Conservation (phyloP, 495 filamentous ascomycete species). For the Neurospora tetraspora region DNA sequence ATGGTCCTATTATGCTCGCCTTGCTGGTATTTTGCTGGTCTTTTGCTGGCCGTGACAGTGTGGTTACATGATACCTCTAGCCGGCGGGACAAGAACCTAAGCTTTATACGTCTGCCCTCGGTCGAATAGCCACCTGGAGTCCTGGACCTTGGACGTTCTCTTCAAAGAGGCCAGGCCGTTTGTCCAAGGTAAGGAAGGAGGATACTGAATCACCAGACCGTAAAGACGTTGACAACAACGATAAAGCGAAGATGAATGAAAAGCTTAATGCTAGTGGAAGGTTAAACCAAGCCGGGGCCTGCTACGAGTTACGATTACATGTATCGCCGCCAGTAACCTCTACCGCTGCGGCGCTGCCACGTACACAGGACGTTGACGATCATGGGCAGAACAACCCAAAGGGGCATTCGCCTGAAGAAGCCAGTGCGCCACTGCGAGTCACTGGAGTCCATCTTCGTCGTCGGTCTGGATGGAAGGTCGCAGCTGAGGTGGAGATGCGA, state of each 20-base stretch:
- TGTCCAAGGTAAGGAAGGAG: not conserved
- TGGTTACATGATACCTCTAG: not conserved
- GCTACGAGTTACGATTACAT: no score
- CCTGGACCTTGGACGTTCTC: not conserved
- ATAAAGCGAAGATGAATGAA: no score
- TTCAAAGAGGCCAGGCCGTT: not conserved
- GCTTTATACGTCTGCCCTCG: not conserved
- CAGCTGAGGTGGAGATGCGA: no score
- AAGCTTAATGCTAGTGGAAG: fast-evolving
- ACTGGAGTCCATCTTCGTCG: no score
- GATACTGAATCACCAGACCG: not conserved
- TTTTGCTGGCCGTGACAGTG: not conserved
- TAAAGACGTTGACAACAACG: not conserved
- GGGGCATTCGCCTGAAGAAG: no score
- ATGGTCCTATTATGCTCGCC: not conserved
- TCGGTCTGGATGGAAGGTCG: no score
- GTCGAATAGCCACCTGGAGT: not conserved
- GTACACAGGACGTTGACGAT: no score
- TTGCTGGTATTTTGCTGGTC: not conserved
- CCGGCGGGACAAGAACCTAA: not conserved
- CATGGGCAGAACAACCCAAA: no score
- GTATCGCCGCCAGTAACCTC: no score
- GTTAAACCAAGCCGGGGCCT: no score
- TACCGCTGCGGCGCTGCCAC: no score
- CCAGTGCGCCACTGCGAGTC: no score